These are phyloP conservation scores for Thymus mandschuricus DNA, from an alignment of 257 asterid genomes.

Conservation along the genomic window DNA sequence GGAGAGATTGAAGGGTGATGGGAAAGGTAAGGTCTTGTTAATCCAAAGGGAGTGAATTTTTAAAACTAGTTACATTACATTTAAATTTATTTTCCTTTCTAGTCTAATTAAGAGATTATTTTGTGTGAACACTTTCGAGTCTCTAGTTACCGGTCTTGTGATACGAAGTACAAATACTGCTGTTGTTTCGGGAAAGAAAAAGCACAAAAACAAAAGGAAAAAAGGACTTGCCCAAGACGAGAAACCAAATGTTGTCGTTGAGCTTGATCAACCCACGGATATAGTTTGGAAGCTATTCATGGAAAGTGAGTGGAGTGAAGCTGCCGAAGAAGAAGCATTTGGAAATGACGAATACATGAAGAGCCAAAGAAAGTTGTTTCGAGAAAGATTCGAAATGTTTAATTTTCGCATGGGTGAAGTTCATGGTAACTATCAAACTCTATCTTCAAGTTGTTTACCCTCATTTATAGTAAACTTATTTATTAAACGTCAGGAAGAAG, in stretches of 20 bases:
- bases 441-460: not conserved
- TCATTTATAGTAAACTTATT: not conserved
- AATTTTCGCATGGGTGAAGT: conserved; percentile 40
- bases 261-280: conserved; percentile 40
- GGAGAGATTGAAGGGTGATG: not conserved
- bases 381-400: conserved; percentile 32
- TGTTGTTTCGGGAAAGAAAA: conserved; percentile 17
- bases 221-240: conserved; percentile 5
- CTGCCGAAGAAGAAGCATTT: conserved; percentile 16
- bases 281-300: conserved; percentile 43
- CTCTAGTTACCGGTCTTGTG: too few species aligned
- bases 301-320: conserved; percentile 29
- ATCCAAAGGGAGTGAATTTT: conserved; percentile 13
- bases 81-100: not conserved
- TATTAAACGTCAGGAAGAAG: conserved; percentile 42
- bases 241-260: conserved; percentile 33
- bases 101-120: not conserved
- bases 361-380: conserved; percentile 29
- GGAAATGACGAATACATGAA: conserved; percentile 41
- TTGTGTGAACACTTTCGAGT: not conserved
- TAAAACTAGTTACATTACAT: not conserved
- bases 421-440: conserved; percentile 42
- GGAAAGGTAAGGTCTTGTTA: not conserved
- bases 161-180: conserved; percentile 10
- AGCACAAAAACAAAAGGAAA: not conserved